Base-by-base conservation (phyloP, 768 basidiomycete species). In the Suillus subluteus region DNA sequence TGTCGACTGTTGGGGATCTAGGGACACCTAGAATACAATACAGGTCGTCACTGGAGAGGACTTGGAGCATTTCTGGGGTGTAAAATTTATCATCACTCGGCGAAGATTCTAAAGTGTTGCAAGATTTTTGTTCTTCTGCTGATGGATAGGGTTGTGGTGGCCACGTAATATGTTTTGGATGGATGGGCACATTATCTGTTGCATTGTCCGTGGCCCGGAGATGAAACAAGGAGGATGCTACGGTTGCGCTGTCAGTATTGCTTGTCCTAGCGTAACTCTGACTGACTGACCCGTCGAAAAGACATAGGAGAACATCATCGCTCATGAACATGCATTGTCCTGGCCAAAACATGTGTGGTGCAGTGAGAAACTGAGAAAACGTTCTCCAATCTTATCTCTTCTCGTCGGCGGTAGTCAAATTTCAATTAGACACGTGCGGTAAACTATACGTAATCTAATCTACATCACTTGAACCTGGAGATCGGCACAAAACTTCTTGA, bases 1-100 rank as follows among this genome's bases (percentile, higher is more conserved):
- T 85, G 75, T 94, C 91, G 44, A 88, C 78, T 40, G 73, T 72
- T 0, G 82, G 75, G 8, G 79, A 80, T 67, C 83, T 84, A 26
- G 82, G 71, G 6, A 93, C 76, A 6, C 92, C 94, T 9, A 96
- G 84, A 38, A 95, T 87, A 32, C 82, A 78, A 75, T 95, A 94
- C 44, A 94, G 83, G 75, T 92, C 86, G 64, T 90, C 84, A 69
- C 82, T 83, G 30, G 82, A 76, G 32, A 92, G 82, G 30, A 94
- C 84, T 9, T 85, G 80, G 9, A 81, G 65, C 69, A 76, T 76
- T 58, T 71, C 73, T 6, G 37, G 69, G 6, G 70, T 62, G 62
- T 62, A 65, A 56, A 62, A 40, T 55, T 30, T 65, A 59, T 70
- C 68, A 30, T 66, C 67, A 54, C 23, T 35, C 12, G 54, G 62